Evolutionary conservation across 2,329 filamentous ascomycete genomes (phyloP), one percentile per base, ranked within the genome.

Genomic region (Verticillium isaacii): DNA sequence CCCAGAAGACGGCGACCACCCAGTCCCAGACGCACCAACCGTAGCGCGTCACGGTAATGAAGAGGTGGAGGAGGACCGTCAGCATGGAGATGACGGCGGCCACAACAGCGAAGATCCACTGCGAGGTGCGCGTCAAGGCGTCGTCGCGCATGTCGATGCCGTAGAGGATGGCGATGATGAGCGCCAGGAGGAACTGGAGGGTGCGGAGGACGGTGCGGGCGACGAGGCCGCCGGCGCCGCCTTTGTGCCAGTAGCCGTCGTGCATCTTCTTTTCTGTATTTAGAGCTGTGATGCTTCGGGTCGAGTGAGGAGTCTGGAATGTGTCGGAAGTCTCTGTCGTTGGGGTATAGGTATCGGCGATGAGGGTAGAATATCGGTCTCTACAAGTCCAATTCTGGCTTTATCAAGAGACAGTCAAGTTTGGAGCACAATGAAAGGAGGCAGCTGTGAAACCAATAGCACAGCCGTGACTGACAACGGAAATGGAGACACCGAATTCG

Each of bases 1-100:
- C 63, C 63, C 63, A 63, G 56, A 64, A 57, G 14, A 63, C 34
- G 19, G 61, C 61, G 23, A 63, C 50, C 3, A 56, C 34, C 9
- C 60, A 63, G 56, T 64, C 61, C 63, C 58, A 64, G 4, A 61
- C 57, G 29, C 58, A 62, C 63, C 58, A 64, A 5, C 58, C 63
- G 17, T 61, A 61, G 52, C 60, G 63, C 0, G 61, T 64, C 1
- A 61, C 61, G 4, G 63, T 64, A 17, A 57, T 61, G 9, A 64
- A 56, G 32, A 50, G 36, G 56, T 63, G 58, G 12, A 63, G 62
- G 6, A 57, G 56, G 32, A 50, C 62, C 2, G 63, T 63, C 4
- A 63, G n/a, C 1, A 62, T 52, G 1, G 61, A 63, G 5, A 64
- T 32, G 8, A 59, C 41, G 5, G 59, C 63, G 1, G 61, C 58